phyloP scores from a whole-genome alignment of 176 grass and related monocot genomes.

The Puccinellia tenuiflora region DNA sequence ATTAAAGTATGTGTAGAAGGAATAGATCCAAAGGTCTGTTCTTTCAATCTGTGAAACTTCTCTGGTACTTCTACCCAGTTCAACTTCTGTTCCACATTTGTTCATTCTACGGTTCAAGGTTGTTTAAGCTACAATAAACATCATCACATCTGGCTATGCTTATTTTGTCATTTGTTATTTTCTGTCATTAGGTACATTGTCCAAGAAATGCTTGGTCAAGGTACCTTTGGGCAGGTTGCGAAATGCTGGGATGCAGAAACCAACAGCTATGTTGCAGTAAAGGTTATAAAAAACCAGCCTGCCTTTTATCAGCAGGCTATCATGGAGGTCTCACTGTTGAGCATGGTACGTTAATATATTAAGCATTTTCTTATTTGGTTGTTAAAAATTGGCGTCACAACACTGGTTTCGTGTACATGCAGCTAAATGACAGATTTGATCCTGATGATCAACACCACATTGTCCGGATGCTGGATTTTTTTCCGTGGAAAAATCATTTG shows the following conservation, averaged over 20 bases:
- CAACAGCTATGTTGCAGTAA: conserved; percentile 78
- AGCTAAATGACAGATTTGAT: conserved; percentile 92
- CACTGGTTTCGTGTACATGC: conserved; percentile 28
- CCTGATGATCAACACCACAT: conserved; percentile 95
- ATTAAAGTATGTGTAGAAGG: background rate
- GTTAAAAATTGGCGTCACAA: conserved; percentile 4
- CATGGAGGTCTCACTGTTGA: conserved; percentile 81
- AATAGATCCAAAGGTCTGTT: conserved; percentile 9
- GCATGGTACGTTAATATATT: conserved; percentile 53
- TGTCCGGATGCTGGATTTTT: conserved; percentile 95
- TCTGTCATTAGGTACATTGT: conserved; percentile 68
- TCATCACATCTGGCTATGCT: background rate
- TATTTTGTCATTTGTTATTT: conserved; percentile 3
- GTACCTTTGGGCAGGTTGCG: conserved; percentile 94
- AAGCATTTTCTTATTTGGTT: background rate
- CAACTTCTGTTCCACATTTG: background rate
- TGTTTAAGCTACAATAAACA: background rate
- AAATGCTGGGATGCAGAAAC: conserved; percentile 91
- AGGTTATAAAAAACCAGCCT: conserved; percentile 98
- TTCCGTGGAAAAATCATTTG: conserved; percentile 81
- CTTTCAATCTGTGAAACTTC: background rate
- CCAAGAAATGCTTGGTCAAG: conserved; percentile 96
- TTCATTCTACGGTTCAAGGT: background rate
- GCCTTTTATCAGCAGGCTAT: conserved; percentile 91
- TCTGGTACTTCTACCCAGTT: conserved; percentile 4